Percentiles rank a stretch among this genome's conserved stretches.
These are phyloP conservation scores for Coemansia sp. DNA, from an alignment of 192 early-diverging fungal species.

Conservation along the genomic window DNA sequence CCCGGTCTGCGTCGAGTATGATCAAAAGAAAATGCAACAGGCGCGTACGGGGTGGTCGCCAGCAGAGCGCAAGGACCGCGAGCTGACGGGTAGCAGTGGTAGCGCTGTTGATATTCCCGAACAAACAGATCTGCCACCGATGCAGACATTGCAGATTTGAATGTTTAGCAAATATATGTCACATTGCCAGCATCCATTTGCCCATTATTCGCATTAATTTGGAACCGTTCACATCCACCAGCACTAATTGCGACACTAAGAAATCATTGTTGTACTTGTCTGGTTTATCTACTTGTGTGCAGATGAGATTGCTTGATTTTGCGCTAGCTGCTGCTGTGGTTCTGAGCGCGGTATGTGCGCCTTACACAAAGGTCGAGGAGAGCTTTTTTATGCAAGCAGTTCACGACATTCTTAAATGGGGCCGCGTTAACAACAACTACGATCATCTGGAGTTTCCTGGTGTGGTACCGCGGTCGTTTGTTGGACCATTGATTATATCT, in stretches of 20 bases:
- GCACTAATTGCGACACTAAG: too few species aligned
- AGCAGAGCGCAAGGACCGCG: slow-evolving; percentile 26
- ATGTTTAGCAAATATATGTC: neutral
- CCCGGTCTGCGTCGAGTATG: slow-evolving; percentile 40
- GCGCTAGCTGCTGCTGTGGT: slow-evolving; percentile 19
- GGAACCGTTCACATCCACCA: too few species aligned
- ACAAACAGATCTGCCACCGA: slow-evolving; percentile 35
- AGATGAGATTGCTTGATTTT: slow-evolving; percentile 19
- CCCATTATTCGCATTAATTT: neutral
- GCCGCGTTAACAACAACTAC: slow-evolving; percentile 52
- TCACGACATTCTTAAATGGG: slow-evolving; percentile 79
- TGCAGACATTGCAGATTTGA: slow-evolving; percentile 30
- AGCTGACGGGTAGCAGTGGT: neutral
- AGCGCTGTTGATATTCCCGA: neutral
- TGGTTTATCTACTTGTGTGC: neutral
- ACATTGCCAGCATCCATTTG: neutral
- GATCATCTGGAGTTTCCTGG: slow-evolving; percentile 94
- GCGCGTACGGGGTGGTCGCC: slow-evolving; percentile 36
- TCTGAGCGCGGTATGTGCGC: slow-evolving; percentile 49
- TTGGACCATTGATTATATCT: slow-evolving; percentile 73
- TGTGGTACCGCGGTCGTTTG: slow-evolving; percentile 91
- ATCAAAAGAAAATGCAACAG: slow-evolving; percentile 27
- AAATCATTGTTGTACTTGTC: neutral
- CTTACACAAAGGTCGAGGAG: slow-evolving; percentile 96
- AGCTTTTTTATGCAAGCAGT: slow-evolving; percentile 93